Evolutionary conservation across 2,329 filamentous ascomycete genomes (phyloP).

Genomic region (Seiridium unicorne): DNA sequence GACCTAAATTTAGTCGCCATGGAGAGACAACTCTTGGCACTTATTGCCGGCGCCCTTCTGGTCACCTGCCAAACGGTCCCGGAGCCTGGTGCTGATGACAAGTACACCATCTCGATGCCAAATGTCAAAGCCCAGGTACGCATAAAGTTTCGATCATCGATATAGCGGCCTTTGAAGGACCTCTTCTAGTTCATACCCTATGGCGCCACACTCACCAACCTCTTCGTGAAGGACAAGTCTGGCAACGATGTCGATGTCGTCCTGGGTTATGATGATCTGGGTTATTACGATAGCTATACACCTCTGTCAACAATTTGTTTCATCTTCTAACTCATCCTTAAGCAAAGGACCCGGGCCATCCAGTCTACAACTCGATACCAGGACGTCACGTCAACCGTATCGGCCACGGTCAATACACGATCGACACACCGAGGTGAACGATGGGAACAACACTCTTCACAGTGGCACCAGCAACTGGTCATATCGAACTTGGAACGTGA

Average conservation of each 20-base stretch:
- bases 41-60: neutral
- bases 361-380: constrained; percentile 60
- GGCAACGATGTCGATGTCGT: constrained; percentile 62
- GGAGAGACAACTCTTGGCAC: neutral
- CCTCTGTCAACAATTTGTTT: neutral
- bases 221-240: constrained; percentile 62
- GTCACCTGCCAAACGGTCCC: constrained; percentile 8
- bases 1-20: too few relatives aligned
- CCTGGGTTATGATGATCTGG: constrained; percentile 61
- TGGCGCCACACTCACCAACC: constrained; percentile 59
- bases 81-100: constrained; percentile 24
- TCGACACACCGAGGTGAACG: constrained; percentile 57
- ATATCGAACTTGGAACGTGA: constrained; percentile 61
- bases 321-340: too few relatives aligned
- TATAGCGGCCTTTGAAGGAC: neutral
- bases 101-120: constrained; percentile 26
- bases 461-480: constrained; percentile 62
- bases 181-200: constrained; percentile 34
- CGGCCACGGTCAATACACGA: constrained; percentile 54
- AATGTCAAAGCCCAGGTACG: constrained; percentile 28
- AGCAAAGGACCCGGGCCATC: constrained; percentile 49
- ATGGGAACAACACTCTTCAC: constrained; percentile 54
- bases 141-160: neutral
- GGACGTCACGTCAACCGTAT: constrained; percentile 66
- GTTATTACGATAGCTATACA: constrained; percentile 46